Evolutionary conservation across 257 asterid species (phyloP), one percentile per base, ranked within the genome.

Genomic region (Fraxinus quadrangulata): DNA sequence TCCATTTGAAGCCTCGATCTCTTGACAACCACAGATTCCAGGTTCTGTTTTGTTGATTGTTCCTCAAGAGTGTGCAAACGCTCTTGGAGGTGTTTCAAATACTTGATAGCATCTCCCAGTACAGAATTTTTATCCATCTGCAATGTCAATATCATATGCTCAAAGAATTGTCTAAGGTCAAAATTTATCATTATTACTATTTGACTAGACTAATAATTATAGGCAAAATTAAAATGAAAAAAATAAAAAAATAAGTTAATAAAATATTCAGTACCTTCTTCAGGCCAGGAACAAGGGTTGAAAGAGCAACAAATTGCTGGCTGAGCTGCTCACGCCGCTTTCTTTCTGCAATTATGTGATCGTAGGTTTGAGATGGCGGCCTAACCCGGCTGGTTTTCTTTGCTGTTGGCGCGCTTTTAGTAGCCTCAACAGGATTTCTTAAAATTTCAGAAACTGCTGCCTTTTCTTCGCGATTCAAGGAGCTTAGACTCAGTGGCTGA

Each of bases 211-310:
- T 13, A 56, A 11, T 56, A 5, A 56, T 56, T 56, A 51, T 4
- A 51, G 1, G 21, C 24, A 51, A 17, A 56, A 56, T 17, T 19
- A 51, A 17, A 51, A 19, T 17, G 21, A 49, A 19, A 54, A 3
- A 51, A 19, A 5, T 1, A 49, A 17, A 49, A 16, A 6, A 17
- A 4, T 30, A n/a, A 6, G 3, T n/a, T 56, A 56, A 56, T 1
- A 30, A n/a, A 56, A 19, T n/a, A 56, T n/a, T 56, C 5, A 21
- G 21, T 61, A 74, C 86, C 86, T 83, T 83, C 69, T 75, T 83
- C 63, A 83, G 86, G 14, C 86, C 86, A 0, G 86, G 86, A 72
- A 83, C 83, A 1, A 83, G 68, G 21, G 83, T 72, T 17, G 86
- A 83, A 24, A 83, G 81, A 67, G 86, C 81, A 54, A 83, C 54